These are phyloP conservation scores for Cystobasidium onofrii DNA, from an alignment of 768 basidiomycete genomes.

Conservation along the genomic window DNA sequence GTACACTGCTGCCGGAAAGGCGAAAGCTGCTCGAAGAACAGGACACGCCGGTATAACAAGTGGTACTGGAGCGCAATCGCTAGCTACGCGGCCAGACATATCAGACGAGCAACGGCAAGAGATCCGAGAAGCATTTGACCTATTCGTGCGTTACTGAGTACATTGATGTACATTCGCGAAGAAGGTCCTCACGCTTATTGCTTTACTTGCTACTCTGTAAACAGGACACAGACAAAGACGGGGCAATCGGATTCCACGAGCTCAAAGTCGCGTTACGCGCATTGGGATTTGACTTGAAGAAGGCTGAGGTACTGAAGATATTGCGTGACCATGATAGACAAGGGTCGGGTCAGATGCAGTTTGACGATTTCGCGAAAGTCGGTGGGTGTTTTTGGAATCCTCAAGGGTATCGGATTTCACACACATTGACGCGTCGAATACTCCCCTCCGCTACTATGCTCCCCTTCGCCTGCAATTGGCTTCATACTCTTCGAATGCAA, in stretches of 20 bases:
- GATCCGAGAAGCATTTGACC: constrained; percentile 96
- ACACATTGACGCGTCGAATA: not conserved
- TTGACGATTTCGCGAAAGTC: constrained; percentile 86
- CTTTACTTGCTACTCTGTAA: not conserved
- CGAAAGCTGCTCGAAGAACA: constrained; percentile 11
- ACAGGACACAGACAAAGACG: constrained; percentile 90
- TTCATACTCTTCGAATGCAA: no score
- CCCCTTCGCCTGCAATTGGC: no score
- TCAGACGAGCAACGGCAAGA: constrained; percentile 62
- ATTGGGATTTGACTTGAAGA: constrained; percentile 94
- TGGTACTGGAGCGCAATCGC: not conserved
- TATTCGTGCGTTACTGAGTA: constrained; percentile 52
- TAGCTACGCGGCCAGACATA: constrained; percentile 22
- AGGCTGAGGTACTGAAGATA: constrained; percentile 92
- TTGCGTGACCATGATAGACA: constrained; percentile 61
- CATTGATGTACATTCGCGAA: no score
- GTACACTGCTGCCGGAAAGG: constrained; percentile 24
- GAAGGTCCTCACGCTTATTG: not conserved
- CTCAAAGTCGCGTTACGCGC: constrained; percentile 98
- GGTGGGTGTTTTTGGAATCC: constrained; percentile 56
- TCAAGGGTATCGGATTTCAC: not conserved
- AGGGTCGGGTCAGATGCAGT: constrained; percentile 61
- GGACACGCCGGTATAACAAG: not conserved
- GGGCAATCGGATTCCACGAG: constrained; percentile 90
- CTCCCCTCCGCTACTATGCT: no score